These are phyloP conservation scores for Nemania sp. DNA, from an alignment of 2,329 filamentous ascomycete genomes.

Conservation along the genomic window DNA sequence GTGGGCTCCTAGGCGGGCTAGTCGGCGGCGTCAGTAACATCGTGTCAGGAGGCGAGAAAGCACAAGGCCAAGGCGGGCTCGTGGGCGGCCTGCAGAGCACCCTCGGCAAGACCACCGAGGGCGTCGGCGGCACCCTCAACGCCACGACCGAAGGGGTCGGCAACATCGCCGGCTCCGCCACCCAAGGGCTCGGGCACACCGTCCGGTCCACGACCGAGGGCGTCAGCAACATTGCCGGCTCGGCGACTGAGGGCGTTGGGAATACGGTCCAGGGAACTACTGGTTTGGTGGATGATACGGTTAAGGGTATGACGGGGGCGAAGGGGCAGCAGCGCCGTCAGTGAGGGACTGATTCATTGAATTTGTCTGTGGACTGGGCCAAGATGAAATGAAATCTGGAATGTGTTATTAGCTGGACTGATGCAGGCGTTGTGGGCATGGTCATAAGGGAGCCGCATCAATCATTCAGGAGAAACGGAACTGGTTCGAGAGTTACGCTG, in stretches of 20 bases:
- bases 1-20: conserved; percentile 42
- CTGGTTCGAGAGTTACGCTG: not conserved
- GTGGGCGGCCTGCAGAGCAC: conserved; percentile 39
- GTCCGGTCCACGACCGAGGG: conserved; percentile 40
- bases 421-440: conserved; percentile 7
- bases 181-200: conserved; percentile 38
- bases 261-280: conserved; percentile 37
- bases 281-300: conserved; percentile 31
- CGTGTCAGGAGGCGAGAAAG: conserved; percentile 44
- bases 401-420: conserved; percentile 1
- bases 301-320: conserved; percentile 30
- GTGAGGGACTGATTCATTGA: not conserved
- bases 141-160: conserved; percentile 38
- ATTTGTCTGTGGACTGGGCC: not conserved
- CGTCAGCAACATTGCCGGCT: conserved; percentile 32
- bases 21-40: conserved; percentile 43
- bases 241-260: conserved; percentile 40
- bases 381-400: no score
- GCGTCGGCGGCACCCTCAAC: conserved; percentile 32
- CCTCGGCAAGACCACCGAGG: conserved; percentile 42
- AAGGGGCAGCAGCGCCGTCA: conserved; percentile 12
- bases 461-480: not conserved
- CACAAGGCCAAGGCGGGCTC: conserved; percentile 44
- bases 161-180: conserved; percentile 34
- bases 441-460: conserved; percentile 1